phyloP scores from a whole-genome alignment of 2,329 filamentous ascomycete species.

The Hypomyces rosellus region DNA sequence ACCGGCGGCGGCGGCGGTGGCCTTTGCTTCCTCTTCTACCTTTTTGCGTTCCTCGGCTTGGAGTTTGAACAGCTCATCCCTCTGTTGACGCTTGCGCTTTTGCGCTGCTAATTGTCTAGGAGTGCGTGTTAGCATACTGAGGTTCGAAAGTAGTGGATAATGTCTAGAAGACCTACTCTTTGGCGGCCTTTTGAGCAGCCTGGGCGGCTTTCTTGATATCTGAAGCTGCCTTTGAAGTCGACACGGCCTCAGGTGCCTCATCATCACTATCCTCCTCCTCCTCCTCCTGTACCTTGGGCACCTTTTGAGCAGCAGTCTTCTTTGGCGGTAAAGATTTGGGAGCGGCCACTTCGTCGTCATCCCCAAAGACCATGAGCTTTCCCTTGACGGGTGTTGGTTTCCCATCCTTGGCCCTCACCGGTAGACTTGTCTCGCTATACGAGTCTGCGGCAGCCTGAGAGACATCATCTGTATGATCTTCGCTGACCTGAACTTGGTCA shows the following conservation, averaged over 20 bases:
- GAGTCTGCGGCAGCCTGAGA: constrained; percentile 13
- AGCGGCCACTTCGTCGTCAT: constrained; percentile 25
- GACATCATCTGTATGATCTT: constrained; percentile 3
- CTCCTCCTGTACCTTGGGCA: constrained; percentile 27
- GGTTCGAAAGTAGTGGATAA: no score
- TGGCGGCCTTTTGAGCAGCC: constrained; percentile 42
- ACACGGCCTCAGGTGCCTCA: constrained; percentile 54
- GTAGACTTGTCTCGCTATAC: constrained; percentile 24
- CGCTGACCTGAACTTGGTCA: constrained; percentile 14
- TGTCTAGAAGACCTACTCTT: constrained; percentile 38
- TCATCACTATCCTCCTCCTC: constrained; percentile 43
- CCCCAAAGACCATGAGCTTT: constrained; percentile 29
- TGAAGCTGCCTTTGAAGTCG: constrained; percentile 42
- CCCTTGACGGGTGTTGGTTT: constrained; percentile 18
- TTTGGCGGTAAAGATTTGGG: constrained; percentile 5
- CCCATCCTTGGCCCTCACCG: constrained; percentile 28
- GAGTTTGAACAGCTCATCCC: constrained; percentile 47
- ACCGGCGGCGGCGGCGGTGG: constrained; percentile 16
- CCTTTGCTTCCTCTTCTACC: constrained; percentile 20
- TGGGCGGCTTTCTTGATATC: constrained; percentile 40
- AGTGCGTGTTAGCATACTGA: neutral
- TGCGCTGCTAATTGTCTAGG: constrained; percentile 42
- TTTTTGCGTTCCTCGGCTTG: constrained; percentile 47
- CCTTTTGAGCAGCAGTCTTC: constrained; percentile 9
- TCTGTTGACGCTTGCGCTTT: constrained; percentile 51